phyloP scores from a whole-genome alignment of 768 basidiomycete species.

The Auricularia heimuer region DNA sequence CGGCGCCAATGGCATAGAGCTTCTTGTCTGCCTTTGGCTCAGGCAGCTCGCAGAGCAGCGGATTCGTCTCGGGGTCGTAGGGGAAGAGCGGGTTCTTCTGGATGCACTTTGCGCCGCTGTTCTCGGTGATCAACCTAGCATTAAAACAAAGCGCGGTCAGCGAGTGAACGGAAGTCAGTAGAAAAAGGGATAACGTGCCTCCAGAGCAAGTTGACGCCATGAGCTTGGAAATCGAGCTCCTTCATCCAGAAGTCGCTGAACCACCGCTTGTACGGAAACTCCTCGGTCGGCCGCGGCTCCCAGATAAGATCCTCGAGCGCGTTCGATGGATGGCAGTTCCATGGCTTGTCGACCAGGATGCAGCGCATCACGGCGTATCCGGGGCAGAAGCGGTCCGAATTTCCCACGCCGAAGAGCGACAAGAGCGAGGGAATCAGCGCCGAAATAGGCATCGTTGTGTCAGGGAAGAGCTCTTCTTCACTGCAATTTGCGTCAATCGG shows the following conservation, averaged over 20 bases:
- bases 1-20: not conserved
- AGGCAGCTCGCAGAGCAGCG: not conserved
- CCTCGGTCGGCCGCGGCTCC: not conserved
- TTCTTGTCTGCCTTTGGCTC: not conserved
- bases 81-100: conserved; percentile 1
- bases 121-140: not conserved
- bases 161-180: not conserved
- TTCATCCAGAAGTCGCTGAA: not conserved
- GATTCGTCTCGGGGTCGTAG: not conserved
- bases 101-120: not conserved
- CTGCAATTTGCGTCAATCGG: not conserved
- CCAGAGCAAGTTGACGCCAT: not conserved
- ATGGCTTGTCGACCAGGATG: not conserved
- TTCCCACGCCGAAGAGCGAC: not conserved
- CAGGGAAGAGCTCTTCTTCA: not conserved
- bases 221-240: not conserved
- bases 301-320: not conserved
- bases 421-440: not conserved
- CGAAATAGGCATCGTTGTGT: not conserved
- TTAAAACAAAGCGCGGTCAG: not conserved
- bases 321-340: conserved; percentile 1
- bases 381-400: conserved; percentile 1
- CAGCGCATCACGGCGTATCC: not conserved
- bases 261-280: not conserved
- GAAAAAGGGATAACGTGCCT: not conserved